phyloP scores from a whole-genome alignment of 1,284 basidiomycete genomes.

The Ceratobasidium theobromae region DNA sequence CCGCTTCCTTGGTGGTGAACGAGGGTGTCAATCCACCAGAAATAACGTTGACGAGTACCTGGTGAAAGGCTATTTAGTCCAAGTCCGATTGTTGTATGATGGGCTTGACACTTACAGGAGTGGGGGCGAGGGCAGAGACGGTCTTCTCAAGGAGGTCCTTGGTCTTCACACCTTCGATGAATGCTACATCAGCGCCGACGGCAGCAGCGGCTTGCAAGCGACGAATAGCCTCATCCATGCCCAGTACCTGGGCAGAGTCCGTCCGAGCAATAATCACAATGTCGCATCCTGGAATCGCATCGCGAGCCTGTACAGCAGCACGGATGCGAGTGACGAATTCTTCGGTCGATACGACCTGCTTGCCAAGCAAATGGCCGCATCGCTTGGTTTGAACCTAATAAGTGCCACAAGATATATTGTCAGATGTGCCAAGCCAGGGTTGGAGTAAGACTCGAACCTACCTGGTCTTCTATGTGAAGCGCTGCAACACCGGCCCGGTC shows the following conservation, averaged over 20 bases:
- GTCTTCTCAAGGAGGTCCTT: slow-evolving; percentile 64
- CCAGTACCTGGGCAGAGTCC: slow-evolving; percentile 75
- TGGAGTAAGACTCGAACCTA: slow-evolving; percentile 44
- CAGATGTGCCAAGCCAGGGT: neutral
- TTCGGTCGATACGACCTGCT: slow-evolving; percentile 74
- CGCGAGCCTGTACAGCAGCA: slow-evolving; percentile 71
- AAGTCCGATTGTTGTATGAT: neutral
- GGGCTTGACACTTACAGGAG: slow-evolving; percentile 52
- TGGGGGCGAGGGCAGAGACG: slow-evolving; percentile 65
- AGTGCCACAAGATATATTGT: neutral
- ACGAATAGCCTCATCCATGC: slow-evolving; percentile 75
- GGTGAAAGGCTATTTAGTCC: slow-evolving; percentile 6
- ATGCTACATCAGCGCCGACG: slow-evolving; percentile 79
- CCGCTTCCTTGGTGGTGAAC: slow-evolving; percentile 67
- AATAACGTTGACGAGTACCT: slow-evolving; percentile 74
- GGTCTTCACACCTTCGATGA: slow-evolving; percentile 78
- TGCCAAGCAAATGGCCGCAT: slow-evolving; percentile 78
- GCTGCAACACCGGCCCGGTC: slow-evolving; percentile 70
- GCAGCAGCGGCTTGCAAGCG: slow-evolving; percentile 71
- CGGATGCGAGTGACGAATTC: slow-evolving; percentile 75
- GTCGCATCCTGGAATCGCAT: slow-evolving; percentile 68
- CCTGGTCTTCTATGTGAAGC: slow-evolving; percentile 81
- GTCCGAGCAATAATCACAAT: slow-evolving; percentile 80
- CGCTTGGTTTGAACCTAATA: slow-evolving; percentile 76
- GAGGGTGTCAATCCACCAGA: slow-evolving; percentile 74